Conservation (phyloP, 306 rosid genomes). For the Biancaea sappan region DNA sequence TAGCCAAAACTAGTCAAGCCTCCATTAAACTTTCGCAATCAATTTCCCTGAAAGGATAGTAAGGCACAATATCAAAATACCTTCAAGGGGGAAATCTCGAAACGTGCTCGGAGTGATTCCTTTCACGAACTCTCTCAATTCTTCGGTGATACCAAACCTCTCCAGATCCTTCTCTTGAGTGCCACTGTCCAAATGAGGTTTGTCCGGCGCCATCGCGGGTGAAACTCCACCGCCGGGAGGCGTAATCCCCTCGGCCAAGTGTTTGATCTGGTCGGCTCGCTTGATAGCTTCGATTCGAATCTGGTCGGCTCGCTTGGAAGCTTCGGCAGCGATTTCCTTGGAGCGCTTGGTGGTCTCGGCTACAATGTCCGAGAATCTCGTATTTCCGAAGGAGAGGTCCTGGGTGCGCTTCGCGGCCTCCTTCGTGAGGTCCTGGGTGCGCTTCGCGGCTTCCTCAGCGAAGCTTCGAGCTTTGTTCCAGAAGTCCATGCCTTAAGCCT, state of each 20-base stretch:
- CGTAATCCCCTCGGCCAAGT: slow-evolving; percentile 37
- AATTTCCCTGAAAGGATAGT: not conserved
- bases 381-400: slow-evolving; percentile 43
- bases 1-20: not conserved
- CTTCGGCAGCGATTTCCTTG: slow-evolving; percentile 61
- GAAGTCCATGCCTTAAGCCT: slow-evolving; percentile 49
- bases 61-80: no score
- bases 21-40: no score
- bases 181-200: not conserved
- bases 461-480: slow-evolving; percentile 77
- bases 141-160: slow-evolving; percentile 62
- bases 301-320: slow-evolving; percentile 61
- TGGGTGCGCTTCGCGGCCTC: slow-evolving; percentile 42
- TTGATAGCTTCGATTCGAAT: slow-evolving; percentile 42
- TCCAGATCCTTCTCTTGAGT: slow-evolving; percentile 37
- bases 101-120: slow-evolving; percentile 70
- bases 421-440: slow-evolving; percentile 45
- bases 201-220: not conserved
- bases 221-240: not conserved
- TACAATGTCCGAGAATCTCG: slow-evolving; percentile 43
- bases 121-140: slow-evolving; percentile 66
- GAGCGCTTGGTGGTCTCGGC: slow-evolving; percentile 55
- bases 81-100: slow-evolving; percentile 66
- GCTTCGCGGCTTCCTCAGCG: slow-evolving; percentile 68
- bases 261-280: slow-evolving; percentile 49